Percentiles rank a stretch among this genome's conserved stretches.
phyloP scores from a whole-genome alignment of 2,329 filamentous ascomycete species.

The Ceratocystis alfenasii region DNA sequence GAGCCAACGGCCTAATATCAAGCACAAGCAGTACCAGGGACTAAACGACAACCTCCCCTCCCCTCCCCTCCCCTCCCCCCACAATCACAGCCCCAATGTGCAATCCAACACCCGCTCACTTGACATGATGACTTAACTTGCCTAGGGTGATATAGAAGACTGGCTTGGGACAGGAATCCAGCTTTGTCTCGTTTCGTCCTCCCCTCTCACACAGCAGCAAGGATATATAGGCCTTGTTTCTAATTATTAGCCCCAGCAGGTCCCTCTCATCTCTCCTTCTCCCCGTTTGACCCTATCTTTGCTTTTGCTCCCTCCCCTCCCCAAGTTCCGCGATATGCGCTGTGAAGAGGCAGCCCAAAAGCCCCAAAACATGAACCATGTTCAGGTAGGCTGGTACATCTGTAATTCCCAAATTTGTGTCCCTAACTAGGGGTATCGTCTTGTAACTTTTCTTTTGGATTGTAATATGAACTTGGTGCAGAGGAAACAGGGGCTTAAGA shows the following conservation, averaged over 20 bases:
- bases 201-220: too few relatives aligned
- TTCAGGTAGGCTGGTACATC: constrained; percentile 4
- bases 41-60: neutral
- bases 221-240: neutral
- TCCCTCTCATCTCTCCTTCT: neutral
- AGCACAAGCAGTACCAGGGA: neutral
- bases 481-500: neutral
- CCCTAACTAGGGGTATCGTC: neutral
- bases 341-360: neutral
- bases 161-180: too few relatives aligned
- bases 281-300: neutral
- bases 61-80: too few relatives aligned
- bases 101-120: neutral
- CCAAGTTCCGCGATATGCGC: neutral
- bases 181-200: too few relatives aligned
- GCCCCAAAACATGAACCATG: constrained; percentile 4
- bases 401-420: neutral
- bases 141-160: neutral
- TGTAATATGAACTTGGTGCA: neutral
- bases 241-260: neutral
- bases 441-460: neutral
- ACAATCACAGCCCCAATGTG: neutral
- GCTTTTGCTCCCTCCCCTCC: neutral
- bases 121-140: neutral
- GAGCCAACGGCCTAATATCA: neutral